These are phyloP conservation scores for Starmerella sirachaensis DNA, from an alignment of 805 yeast species.

Conservation along the genomic window DNA sequence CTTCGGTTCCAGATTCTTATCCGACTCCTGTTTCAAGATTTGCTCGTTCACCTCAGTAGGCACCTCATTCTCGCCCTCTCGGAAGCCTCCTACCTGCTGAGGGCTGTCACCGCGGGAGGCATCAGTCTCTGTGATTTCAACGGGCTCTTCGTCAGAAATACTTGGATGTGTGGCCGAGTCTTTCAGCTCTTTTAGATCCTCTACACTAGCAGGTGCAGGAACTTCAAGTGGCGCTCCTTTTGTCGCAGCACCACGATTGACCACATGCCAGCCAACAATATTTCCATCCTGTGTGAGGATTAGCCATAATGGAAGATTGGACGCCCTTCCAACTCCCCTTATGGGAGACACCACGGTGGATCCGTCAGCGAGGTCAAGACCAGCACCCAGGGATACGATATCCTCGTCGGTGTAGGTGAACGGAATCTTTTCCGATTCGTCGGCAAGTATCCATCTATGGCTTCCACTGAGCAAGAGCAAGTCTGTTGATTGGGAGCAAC, in stretches of 20 bases:
- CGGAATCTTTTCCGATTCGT: constrained; percentile 18
- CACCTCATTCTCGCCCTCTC: too few relatives aligned
- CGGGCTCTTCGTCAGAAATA: constrained; percentile 9
- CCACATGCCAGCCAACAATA: constrained; percentile 19
- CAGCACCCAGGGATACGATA: constrained; percentile 18
- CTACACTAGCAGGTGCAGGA: background rate
- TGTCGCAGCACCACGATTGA: constrained; percentile 7
- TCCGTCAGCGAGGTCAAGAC: constrained; percentile 8
- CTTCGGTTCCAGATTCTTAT: too few relatives aligned
- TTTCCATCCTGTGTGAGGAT: constrained; percentile 20
- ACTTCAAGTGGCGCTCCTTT: background rate
- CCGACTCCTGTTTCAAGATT: too few relatives aligned
- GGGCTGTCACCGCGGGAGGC: too few relatives aligned
- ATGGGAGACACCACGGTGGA: constrained; percentile 7
- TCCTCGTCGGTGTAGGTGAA: constrained; percentile 17
- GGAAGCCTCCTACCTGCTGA: too few relatives aligned
- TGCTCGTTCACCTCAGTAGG: background rate
- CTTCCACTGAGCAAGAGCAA: constrained; percentile 3
- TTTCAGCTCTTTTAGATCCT: background rate
- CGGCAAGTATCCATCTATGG: constrained; percentile 4
- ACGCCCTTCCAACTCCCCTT: constrained; percentile 12
- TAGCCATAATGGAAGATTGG: constrained; percentile 16
- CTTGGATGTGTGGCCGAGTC: background rate
- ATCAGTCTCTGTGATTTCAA: constrained; percentile 4
- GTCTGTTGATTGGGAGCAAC: constrained; percentile 19